Evolutionary conservation across 2,329 filamentous ascomycete species (phyloP).

Genomic region (Diaporthe humulicola): DNA sequence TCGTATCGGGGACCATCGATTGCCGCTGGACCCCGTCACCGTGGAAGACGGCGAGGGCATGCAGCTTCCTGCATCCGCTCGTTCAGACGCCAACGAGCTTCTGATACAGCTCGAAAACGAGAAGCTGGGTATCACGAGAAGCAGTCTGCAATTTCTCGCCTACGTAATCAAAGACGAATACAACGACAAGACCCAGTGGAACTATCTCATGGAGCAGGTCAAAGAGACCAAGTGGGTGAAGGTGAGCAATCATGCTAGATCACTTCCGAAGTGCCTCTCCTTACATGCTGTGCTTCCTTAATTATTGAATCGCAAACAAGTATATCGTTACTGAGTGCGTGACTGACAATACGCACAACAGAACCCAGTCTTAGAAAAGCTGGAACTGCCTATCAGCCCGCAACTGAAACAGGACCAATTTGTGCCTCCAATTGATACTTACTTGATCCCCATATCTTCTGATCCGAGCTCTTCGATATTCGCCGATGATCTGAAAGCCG

Average conservation of each 20-base stretch:
- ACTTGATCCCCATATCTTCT: constrained; percentile 43
- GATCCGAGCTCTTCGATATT: constrained; percentile 41
- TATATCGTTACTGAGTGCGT: neutral
- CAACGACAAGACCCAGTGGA: constrained; percentile 40
- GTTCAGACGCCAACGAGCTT: constrained; percentile 19
- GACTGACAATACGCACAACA: neutral
- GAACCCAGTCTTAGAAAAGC: constrained; percentile 37
- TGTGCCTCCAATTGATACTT: constrained; percentile 40
- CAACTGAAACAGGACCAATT: constrained; percentile 34
- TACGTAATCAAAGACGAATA: constrained; percentile 41
- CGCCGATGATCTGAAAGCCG: constrained; percentile 43
- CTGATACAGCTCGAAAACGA: constrained; percentile 42
- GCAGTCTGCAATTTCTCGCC: constrained; percentile 41
- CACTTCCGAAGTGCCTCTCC: accelerated
- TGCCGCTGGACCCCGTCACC: constrained; percentile 45
- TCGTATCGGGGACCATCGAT: constrained; percentile 40
- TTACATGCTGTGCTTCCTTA: neutral
- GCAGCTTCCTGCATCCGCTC: constrained; percentile 41
- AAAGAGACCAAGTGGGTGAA: constrained; percentile 39
- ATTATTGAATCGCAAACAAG: neutral
- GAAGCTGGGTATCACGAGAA: constrained; percentile 42
- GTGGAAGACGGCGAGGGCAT: constrained; percentile 45
- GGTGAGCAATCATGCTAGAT: constrained; percentile 39
- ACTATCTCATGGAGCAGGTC: constrained; percentile 33
- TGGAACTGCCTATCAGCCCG: constrained; percentile 47